These are phyloP conservation scores for Diversispora eburnea DNA, from an alignment of 192 early-diverging fungal species.

Conservation along the genomic window DNA sequence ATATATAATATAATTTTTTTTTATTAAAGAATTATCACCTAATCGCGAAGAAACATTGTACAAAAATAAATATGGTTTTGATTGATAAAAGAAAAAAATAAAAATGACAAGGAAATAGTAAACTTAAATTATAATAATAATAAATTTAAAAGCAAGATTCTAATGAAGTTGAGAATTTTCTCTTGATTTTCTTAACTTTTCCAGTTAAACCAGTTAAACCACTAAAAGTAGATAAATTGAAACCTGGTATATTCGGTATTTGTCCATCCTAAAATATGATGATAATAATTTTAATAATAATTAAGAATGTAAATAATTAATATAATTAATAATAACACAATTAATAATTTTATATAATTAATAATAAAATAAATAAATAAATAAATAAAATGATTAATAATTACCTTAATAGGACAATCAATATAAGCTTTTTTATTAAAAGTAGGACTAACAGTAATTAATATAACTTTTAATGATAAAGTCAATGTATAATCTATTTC, in stretches of 20 bases:
- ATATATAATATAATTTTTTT: no score
- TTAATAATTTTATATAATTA: background rate
- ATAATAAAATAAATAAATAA: no score
- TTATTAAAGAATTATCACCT: no score
- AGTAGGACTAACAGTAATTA: conserved; percentile 42
- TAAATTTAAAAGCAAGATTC: no score
- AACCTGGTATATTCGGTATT: conserved; percentile 22
- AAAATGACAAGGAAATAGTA: no score
- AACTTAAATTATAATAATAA: no score
- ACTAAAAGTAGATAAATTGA: background rate
- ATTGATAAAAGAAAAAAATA: no score
- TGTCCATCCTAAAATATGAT: conserved; percentile 11
- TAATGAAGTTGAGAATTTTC: no score
- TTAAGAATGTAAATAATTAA: background rate
- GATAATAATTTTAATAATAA: background rate
- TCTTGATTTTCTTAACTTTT: no score
- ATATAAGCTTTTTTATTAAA: background rate
- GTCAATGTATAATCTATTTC: conserved; percentile 45
- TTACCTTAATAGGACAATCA: conserved; percentile 28
- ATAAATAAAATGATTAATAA: background rate
- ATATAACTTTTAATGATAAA: conserved; percentile 44
- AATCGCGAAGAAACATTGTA: no score
- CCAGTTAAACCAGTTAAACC: no score
- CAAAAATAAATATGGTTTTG: no score
- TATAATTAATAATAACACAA: background rate